Evolutionary conservation across 2,329 filamentous ascomycete genomes (phyloP).

Genomic region (Penicillium brevicompactum): DNA sequence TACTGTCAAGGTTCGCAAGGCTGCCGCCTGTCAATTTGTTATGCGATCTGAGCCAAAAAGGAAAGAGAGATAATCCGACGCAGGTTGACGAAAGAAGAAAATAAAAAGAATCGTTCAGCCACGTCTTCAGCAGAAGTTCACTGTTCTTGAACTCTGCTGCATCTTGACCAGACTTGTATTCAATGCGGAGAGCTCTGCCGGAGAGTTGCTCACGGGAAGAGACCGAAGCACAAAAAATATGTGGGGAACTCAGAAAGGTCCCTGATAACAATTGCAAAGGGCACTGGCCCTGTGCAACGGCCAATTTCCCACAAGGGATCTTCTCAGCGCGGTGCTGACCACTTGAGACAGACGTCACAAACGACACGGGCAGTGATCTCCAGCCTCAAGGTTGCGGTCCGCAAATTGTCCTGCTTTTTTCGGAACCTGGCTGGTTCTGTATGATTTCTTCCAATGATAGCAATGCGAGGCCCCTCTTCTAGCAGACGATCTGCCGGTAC

Average conservation of each 20-base stretch:
- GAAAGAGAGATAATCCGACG: slow-evolving; percentile 34
- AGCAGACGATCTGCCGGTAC: slow-evolving; percentile 34
- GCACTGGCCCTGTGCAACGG: slow-evolving; percentile 25
- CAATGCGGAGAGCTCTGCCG: slow-evolving; percentile 44
- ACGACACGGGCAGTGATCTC: slow-evolving; percentile 21
- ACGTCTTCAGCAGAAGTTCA: slow-evolving; percentile 43
- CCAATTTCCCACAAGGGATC: slow-evolving; percentile 12
- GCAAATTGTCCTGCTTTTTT: slow-evolving; percentile 23
- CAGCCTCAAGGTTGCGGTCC: slow-evolving; percentile 19
- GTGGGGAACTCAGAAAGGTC: slow-evolving; percentile 17
- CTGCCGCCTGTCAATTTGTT: slow-evolving; percentile 25
- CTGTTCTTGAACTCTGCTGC: slow-evolving; percentile 47
- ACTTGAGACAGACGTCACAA: slow-evolving; percentile 24
- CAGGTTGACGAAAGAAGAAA: slow-evolving; percentile 11
- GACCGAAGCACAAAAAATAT: slow-evolving; percentile 19
- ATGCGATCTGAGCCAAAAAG: slow-evolving; percentile 36
- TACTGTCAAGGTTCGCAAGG: slow-evolving; percentile 30
- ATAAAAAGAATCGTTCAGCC: slow-evolving; percentile 35
- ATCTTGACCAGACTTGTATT: slow-evolving; percentile 45
- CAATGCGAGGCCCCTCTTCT: slow-evolving; percentile 31
- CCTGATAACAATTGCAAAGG: slow-evolving; percentile 27
- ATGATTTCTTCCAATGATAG: slow-evolving; percentile 21
- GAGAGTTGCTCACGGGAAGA: slow-evolving; percentile 40
- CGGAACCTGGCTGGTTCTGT: slow-evolving; percentile 18
- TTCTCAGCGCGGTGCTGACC: slow-evolving; percentile 18